These are phyloP conservation scores for Saccharum officinarum DNA, from an alignment of 176 grass and related monocot genomes.

Conservation along the genomic window DNA sequence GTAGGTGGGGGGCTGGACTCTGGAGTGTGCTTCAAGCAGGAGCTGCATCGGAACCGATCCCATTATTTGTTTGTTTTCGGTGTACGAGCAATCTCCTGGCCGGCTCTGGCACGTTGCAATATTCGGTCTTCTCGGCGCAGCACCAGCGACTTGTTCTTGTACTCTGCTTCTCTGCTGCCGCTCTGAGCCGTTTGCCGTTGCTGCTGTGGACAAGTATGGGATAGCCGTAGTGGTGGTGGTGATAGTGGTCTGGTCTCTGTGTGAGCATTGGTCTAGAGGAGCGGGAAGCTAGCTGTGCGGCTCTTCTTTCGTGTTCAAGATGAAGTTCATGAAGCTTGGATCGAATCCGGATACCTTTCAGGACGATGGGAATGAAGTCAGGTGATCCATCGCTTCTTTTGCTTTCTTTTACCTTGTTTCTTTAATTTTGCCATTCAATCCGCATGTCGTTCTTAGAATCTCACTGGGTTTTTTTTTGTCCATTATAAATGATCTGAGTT, in stretches of 20 bases:
- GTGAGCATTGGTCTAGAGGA: slow-evolving; percentile 19
- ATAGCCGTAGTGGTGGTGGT: not conserved
- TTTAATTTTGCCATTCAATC: slow-evolving; percentile 20
- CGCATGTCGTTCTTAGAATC: not conserved
- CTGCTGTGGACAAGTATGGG: slow-evolving; percentile 27
- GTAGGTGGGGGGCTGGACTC: slow-evolving; percentile 20
- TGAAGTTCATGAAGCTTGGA: slow-evolving; percentile 99
- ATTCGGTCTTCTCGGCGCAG: slow-evolving; percentile 39
- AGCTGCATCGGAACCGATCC: slow-evolving; percentile 25
- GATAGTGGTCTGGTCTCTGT: not conserved
- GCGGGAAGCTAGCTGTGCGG: not conserved
- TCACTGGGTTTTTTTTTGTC: not conserved
- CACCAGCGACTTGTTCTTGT: slow-evolving; percentile 25
- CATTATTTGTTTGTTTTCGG: slow-evolving; percentile 35
- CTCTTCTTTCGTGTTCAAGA: slow-evolving; percentile 39
- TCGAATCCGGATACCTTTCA: slow-evolving; percentile 92
- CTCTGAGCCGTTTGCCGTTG: slow-evolving; percentile 20
- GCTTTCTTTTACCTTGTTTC: slow-evolving; percentile 21
- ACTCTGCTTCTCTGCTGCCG: slow-evolving; percentile 12
- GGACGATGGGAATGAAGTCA: slow-evolving; percentile 73
- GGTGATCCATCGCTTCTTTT: slow-evolving; percentile 50
- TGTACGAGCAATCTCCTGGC: slow-evolving; percentile 50
- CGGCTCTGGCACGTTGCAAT: slow-evolving; percentile 45
- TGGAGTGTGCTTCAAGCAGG: slow-evolving; percentile 47
- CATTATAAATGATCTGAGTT: not conserved